phyloP scores from a whole-genome alignment of 768 basidiomycete species.

The Tylopilus balloui region DNA sequence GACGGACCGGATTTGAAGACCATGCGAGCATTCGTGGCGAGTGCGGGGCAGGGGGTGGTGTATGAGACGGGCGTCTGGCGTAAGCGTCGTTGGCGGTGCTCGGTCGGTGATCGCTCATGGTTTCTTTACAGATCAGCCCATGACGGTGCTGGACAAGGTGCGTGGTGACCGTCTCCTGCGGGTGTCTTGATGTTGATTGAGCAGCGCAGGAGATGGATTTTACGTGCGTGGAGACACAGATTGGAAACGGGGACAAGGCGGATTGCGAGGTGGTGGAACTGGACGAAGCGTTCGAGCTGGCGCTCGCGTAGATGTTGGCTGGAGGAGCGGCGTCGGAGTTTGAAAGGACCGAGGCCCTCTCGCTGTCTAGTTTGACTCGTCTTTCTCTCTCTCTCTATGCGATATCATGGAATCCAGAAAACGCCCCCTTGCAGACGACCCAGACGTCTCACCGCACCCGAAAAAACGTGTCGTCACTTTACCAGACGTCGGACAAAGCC shows the following conservation, averaged over 20 bases:
- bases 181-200: neutral
- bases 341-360: slow-evolving; percentile 14
- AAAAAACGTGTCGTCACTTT: slow-evolving; percentile 55
- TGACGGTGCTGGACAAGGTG: slow-evolving; percentile 76
- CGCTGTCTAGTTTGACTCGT: too few species aligned
- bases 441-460: slow-evolving; percentile 37
- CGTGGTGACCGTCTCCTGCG: slow-evolving; percentile 12
- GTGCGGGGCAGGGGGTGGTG: slow-evolving; percentile 75
- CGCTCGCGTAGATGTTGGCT: neutral
- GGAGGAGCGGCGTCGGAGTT: slow-evolving; percentile 24
- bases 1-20: slow-evolving; percentile 74
- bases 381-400: slow-evolving; percentile 12
- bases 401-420: slow-evolving; percentile 59
- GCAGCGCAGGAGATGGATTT: slow-evolving; percentile 61
- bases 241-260: slow-evolving; percentile 66
- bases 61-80: slow-evolving; percentile 88
- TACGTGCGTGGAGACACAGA: slow-evolving; percentile 90
- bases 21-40: slow-evolving; percentile 78
- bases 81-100: slow-evolving; percentile 41
- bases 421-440: slow-evolving; percentile 51
- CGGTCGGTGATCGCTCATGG: slow-evolving; percentile 3
- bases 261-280: slow-evolving; percentile 86
- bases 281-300: slow-evolving; percentile 3
- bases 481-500: slow-evolving; percentile 45
- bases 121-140: slow-evolving; percentile 73